phyloP scores from a whole-genome alignment of 2,329 filamentous ascomycete genomes.

The Monosporascus sp. region DNA sequence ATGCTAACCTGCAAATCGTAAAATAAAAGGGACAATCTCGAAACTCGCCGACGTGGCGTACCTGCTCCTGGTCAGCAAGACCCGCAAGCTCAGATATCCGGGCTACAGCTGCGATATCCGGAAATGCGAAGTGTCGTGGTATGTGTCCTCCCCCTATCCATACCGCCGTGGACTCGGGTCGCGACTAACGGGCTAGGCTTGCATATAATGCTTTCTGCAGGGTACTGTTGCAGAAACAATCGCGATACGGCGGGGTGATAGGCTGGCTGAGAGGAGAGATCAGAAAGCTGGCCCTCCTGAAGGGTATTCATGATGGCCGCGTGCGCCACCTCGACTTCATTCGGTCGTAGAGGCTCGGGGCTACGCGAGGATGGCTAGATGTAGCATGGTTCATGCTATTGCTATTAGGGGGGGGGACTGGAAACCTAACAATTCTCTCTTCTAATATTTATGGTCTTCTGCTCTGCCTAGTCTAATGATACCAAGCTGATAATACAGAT shows the following conservation, averaged over 20 bases:
- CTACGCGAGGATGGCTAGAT: background rate
- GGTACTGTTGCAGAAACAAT: constrained; percentile 68
- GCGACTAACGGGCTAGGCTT: constrained; percentile 42
- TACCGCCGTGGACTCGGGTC: background rate
- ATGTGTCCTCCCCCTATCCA: background rate
- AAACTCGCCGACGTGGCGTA: constrained; percentile 62
- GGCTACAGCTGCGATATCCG: constrained; percentile 56
- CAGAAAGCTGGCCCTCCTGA: constrained; percentile 30
- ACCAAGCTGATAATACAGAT: background rate
- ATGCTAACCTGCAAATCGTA: constrained; percentile 3
- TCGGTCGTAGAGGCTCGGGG: background rate
- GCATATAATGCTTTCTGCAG: constrained; percentile 64
- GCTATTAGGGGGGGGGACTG: background rate
- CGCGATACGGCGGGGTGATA: constrained; percentile 58
- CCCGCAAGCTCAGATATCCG: constrained; percentile 38
- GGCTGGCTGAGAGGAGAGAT: constrained; percentile 58
- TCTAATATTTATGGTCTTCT: background rate
- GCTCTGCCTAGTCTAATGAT: background rate
- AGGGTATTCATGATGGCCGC: constrained; percentile 24
- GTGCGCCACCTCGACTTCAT: constrained; percentile 11
- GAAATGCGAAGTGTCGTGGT: constrained; percentile 57
- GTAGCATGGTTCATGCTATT: background rate
- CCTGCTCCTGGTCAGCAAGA: constrained; percentile 55
- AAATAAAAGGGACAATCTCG: constrained; percentile 52
- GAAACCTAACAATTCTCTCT: too few species aligned